Conservation (phyloP, 108 stramenopile genomes). For the Stephanodiscus triporus region DNA sequence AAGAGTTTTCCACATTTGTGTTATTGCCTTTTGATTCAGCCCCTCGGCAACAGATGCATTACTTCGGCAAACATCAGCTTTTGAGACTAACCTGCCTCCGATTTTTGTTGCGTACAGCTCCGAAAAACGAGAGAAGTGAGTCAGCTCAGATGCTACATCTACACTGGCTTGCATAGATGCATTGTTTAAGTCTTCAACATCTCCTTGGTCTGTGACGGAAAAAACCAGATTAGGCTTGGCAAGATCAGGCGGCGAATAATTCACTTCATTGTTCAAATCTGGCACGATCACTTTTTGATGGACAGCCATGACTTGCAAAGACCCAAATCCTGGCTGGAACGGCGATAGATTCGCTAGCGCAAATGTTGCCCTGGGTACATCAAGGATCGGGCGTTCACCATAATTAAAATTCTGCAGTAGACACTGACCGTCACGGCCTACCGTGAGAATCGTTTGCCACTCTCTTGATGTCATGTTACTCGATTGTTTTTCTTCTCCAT, state of each 20-base stretch:
- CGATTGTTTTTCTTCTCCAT: constrained; percentile 27
- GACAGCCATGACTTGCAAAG: constrained; percentile 74
- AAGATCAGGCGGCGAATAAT: constrained; percentile 4
- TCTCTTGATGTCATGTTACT: constrained; percentile 23
- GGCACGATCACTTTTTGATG: constrained; percentile 70
- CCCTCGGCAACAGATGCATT: constrained; percentile 70
- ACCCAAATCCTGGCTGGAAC: constrained; percentile 79
- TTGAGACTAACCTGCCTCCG: constrained; percentile 49
- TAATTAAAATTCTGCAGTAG: constrained; percentile 74
- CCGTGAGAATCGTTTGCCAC: constrained; percentile 82
- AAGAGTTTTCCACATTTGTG: constrained; percentile 81
- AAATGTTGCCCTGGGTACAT: constrained; percentile 78
- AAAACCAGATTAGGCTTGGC: constrained; percentile 52
- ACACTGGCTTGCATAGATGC: constrained; percentile 32
- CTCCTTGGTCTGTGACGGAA: constrained; percentile 75
- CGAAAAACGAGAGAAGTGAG: constrained; percentile 80
- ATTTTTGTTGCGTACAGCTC: constrained; percentile 66
- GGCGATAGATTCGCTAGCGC: constrained; percentile 86
- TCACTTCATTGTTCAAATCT: constrained; percentile 30
- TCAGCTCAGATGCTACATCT: constrained; percentile 77
- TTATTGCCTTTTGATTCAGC: constrained; percentile 55
- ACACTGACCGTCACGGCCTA: constrained; percentile 81
- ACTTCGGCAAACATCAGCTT: constrained; percentile 71
- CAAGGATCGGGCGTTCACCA: constrained; percentile 68
- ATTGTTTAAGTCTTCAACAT: constrained; percentile 55